These are phyloP conservation scores for Diplocarpon mali DNA, from an alignment of 2,329 filamentous ascomycete species.

Conservation along the genomic window DNA sequence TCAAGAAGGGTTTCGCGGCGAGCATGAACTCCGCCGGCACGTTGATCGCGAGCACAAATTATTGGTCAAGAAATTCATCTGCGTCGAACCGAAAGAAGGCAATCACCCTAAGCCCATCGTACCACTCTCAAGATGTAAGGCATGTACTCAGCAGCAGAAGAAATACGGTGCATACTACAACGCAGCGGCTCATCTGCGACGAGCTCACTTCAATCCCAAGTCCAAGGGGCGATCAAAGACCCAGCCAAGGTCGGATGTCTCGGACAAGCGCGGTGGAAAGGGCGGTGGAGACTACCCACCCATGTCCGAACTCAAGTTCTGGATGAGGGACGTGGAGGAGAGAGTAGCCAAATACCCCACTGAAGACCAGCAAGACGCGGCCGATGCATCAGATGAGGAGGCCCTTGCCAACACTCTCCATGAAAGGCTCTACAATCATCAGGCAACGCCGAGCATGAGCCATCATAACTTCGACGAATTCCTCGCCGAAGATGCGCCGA, in stretches of 20 bases:
- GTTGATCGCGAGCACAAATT: slow-evolving; percentile 53
- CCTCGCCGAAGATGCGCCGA: slow-evolving; percentile 3
- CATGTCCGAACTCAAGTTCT: slow-evolving; percentile 45
- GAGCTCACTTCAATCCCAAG: slow-evolving; percentile 74
- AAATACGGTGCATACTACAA: slow-evolving; percentile 90
- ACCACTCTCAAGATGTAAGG: slow-evolving; percentile 54
- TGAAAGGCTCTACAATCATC: slow-evolving; percentile 1
- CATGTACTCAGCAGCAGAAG: slow-evolving; percentile 72
- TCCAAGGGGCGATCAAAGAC: slow-evolving; percentile 32
- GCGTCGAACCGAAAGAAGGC: slow-evolving; percentile 41
- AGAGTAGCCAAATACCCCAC: slow-evolving; percentile 20
- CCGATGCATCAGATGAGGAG: slow-evolving; percentile 29
- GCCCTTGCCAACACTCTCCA: slow-evolving; percentile 20
- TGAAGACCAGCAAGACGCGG: slow-evolving; percentile 27
- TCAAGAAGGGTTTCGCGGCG: slow-evolving; percentile 78
- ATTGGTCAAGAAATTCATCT: slow-evolving; percentile 45
- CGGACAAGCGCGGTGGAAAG: slow-evolving; percentile 43
- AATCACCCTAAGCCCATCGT: slow-evolving; percentile 41
- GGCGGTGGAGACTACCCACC: slow-evolving; percentile 43
- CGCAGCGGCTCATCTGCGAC: slow-evolving; percentile 77
- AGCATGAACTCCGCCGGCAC: slow-evolving; percentile 72
- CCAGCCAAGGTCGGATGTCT: slow-evolving; percentile 24
- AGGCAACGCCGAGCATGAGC: slow-evolving; percentile 18
- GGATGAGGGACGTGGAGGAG: slow-evolving; percentile 44
- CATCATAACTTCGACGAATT: slow-evolving; percentile 11